Evolutionary conservation across 192 early-diverging fungal genomes (phyloP), one percentile per base, ranked within the genome.

Genomic region (Phlyctochytrium arcticum): DNA sequence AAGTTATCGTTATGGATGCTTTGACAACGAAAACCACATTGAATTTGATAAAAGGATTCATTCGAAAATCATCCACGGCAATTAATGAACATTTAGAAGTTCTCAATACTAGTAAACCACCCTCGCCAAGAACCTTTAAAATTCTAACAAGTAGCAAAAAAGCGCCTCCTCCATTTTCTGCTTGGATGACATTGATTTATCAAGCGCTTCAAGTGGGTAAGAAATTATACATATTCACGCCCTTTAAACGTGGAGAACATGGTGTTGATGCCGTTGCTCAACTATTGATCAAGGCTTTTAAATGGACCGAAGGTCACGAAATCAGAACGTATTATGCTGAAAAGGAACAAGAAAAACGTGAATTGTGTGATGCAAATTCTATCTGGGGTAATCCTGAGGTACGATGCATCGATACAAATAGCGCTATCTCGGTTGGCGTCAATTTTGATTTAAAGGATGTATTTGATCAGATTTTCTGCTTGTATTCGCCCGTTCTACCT

Each of bases 1-100:
- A 66, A 34, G 64, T 66, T 44, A 32, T 66, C 31, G 5, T 66
- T 6, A 66, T 66, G 64, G 64, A 66, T 34, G 64, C 64, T 6
- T 47, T 66, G 21, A 56, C 54, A 6, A 57, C 35, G 4, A 66
- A 30, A 30, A 4, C 33, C 6, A 47, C 64, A 5, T 15, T 31
- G 7, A 62, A 62, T 32, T 51, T 62, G 7, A 24, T 50, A 19
- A 51, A 62, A 24, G 47, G 48, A 6, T 26, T 62, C 31, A 26
- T 49, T 17, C 46, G 32, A n/a, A 6, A 50, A 53, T 7, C 21
- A 34, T 10, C 15, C 10, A 48, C 55, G 26, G 5, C 31, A 31
- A 66, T 57, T 5, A 54, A 27, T 33, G 21, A 4, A 29, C 35
- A 54, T 19, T 7, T 17, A n/a, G 42, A 66, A 26, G 23, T 62